Conservation (phyloP, 2,329 filamentous ascomycete genomes). For the Albophoma yamanashiensis region DNA sequence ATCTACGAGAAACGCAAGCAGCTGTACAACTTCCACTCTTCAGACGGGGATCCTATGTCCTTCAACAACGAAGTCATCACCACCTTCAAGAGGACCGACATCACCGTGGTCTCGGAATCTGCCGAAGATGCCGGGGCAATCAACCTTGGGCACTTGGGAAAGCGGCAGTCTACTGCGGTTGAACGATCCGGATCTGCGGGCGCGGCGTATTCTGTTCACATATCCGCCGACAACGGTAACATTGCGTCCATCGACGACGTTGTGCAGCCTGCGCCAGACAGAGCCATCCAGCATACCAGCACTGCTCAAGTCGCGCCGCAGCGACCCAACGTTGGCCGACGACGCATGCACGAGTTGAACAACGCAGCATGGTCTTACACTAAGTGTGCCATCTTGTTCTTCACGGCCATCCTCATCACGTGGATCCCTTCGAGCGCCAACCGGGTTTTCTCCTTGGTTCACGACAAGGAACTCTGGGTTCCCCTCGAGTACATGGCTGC, state of each 20-base stretch:
- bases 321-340: constrained; percentile 18
- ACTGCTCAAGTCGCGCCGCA: constrained; percentile 7
- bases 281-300: constrained; percentile 7
- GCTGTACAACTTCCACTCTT: constrained; percentile 42
- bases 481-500: constrained; percentile 60
- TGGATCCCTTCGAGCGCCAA: constrained; percentile 74
- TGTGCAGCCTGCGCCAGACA: constrained; percentile 16
- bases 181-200: constrained; percentile 6
- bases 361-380: constrained; percentile 60
- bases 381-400: constrained; percentile 61
- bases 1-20: constrained; percentile 59
- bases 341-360: constrained; percentile 40
- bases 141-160: constrained; percentile 12
- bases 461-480: constrained; percentile 40
- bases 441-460: constrained; percentile 58
- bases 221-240: constrained; percentile 24
- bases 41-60: constrained; percentile 27
- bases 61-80: constrained; percentile 32
- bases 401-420: constrained; percentile 58
- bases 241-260: constrained; percentile 9
- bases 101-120: constrained; percentile 48
- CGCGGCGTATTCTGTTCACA: constrained; percentile 39
- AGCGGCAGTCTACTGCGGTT: constrained; percentile 6
- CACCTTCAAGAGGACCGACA: constrained; percentile 49
- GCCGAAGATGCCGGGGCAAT: constrained; percentile 9